phyloP scores from a whole-genome alignment of 2,329 filamentous ascomycete genomes.

The Monosporascus sp. region DNA sequence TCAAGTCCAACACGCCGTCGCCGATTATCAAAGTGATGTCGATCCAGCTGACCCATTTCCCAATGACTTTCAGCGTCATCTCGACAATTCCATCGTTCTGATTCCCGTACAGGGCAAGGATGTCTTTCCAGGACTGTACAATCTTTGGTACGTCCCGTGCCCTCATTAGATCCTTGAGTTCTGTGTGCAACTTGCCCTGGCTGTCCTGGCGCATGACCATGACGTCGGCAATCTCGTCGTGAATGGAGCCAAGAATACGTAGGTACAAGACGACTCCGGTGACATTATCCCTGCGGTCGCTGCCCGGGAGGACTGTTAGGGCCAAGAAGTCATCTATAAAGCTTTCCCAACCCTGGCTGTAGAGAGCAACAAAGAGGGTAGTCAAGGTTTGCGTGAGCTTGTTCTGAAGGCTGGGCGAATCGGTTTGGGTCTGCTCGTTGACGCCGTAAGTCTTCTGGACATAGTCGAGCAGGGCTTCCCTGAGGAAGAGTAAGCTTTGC shows the following conservation, averaged over 20 bases:
- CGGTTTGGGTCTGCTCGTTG: constrained; percentile 50
- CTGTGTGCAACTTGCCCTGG: constrained; percentile 79
- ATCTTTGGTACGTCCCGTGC: constrained; percentile 85
- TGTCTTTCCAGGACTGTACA: constrained; percentile 83
- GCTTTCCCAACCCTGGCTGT: constrained; percentile 77
- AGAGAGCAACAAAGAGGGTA: constrained; percentile 83
- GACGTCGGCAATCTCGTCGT: constrained; percentile 96
- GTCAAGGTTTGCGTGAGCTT: constrained; percentile 96
- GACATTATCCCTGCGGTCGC: constrained; percentile 60
- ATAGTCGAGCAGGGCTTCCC: constrained; percentile 77
- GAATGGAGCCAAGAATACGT: constrained; percentile 79
- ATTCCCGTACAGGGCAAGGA: constrained; percentile 71
- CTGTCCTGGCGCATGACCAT: constrained; percentile 71
- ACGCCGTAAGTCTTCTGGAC: constrained; percentile 68
- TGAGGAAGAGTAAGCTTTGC: constrained; percentile 68
- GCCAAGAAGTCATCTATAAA: constrained; percentile 88
- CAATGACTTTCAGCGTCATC: constrained; percentile 84
- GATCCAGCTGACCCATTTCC: constrained; percentile 98
- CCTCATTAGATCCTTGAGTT: constrained; percentile 86
- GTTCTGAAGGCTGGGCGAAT: constrained; percentile 80
- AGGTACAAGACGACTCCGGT: constrained; percentile 81
- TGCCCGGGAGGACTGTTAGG: constrained; percentile 61
- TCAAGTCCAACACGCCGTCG: constrained; percentile 74
- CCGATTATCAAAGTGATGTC: constrained; percentile 93
- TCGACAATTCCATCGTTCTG: constrained; percentile 71